Evolutionary conservation across 1,284 basidiomycete genomes (phyloP).

Genomic region (Apiotrichum sp.): DNA sequence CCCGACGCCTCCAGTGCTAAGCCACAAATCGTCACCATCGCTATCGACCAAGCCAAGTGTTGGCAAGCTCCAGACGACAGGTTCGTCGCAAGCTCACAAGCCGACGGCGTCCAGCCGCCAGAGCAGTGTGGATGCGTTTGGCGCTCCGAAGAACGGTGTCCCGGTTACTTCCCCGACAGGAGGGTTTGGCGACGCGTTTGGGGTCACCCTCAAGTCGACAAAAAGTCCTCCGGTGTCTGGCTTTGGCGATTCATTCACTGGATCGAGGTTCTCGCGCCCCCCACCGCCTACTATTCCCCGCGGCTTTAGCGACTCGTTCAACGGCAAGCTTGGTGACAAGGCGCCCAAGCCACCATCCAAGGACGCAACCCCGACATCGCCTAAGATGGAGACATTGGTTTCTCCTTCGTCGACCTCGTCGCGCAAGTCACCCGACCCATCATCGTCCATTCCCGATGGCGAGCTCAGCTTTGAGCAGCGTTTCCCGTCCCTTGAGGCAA

Average conservation of each 20-base stretch:
- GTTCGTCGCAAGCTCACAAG: not conserved
- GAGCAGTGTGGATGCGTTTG: slow-evolving; percentile 32
- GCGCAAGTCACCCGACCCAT: slow-evolving; percentile 5
- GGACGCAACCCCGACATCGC: not conserved
- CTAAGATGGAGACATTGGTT: not conserved
- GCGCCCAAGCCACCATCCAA: not conserved
- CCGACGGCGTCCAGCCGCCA: slow-evolving; percentile 6
- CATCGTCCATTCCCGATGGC: slow-evolving; percentile 23
- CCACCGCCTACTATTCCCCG: slow-evolving; percentile 1
- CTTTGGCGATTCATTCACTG: slow-evolving; percentile 15
- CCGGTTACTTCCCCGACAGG: slow-evolving; percentile 6
- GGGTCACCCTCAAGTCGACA: slow-evolving; percentile 4
- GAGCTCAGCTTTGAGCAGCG: slow-evolving; percentile 39
- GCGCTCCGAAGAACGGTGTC: slow-evolving; percentile 20
- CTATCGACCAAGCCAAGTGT: not conserved
- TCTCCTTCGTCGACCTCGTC: not conserved
- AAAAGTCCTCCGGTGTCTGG: not conserved
- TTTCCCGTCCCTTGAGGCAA: slow-evolving; percentile 41
- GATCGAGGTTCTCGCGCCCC: not conserved
- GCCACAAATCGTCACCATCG: not conserved
- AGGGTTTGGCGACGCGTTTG: slow-evolving; percentile 33
- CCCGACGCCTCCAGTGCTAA: slow-evolving; percentile 17
- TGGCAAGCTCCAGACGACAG: not conserved
- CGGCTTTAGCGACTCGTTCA: slow-evolving; percentile 5
- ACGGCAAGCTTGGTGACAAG: not conserved